phyloP scores from a whole-genome alignment of 345 rosid species.

The Rubroshorea leprosula region DNA sequence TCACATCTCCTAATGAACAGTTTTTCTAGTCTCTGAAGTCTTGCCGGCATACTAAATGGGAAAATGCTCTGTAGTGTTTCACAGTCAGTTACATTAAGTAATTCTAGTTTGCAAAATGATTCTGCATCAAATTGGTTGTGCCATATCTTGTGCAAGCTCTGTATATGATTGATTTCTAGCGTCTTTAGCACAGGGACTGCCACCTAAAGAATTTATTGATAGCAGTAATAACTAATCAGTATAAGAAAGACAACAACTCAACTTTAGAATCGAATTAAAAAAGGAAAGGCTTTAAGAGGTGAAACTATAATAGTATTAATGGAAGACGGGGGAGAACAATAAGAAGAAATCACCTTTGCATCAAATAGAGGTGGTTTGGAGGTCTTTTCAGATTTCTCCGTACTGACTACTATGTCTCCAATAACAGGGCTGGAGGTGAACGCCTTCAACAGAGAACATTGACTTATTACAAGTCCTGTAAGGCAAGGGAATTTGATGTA shows the following conservation, averaged over 20 bases:
- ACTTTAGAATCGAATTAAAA: no score
- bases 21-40: not conserved
- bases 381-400: no score
- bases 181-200: not conserved
- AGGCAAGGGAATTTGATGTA: no score
- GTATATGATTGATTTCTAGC: not conserved
- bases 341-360: constrained; percentile 4
- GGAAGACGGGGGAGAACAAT: not conserved
- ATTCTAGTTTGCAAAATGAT: not conserved
- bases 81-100: not conserved
- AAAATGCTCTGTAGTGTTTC: not conserved
- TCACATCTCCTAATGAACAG: not conserved
- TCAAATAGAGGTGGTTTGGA: not conserved
- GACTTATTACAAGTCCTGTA: no score
- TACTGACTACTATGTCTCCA: no score
- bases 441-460: no score
- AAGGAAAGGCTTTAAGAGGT: no score
- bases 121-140: not conserved
- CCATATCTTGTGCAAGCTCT: constrained; percentile 4
- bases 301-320: no score
- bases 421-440: no score
- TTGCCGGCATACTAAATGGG: constrained; percentile 1
- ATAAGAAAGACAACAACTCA: no score
- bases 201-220: constrained; percentile 2
- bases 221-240: not conserved